Evolutionary conservation across 2,329 filamentous ascomycete species (phyloP).

Genomic region (Fusarium haematococcum): DNA sequence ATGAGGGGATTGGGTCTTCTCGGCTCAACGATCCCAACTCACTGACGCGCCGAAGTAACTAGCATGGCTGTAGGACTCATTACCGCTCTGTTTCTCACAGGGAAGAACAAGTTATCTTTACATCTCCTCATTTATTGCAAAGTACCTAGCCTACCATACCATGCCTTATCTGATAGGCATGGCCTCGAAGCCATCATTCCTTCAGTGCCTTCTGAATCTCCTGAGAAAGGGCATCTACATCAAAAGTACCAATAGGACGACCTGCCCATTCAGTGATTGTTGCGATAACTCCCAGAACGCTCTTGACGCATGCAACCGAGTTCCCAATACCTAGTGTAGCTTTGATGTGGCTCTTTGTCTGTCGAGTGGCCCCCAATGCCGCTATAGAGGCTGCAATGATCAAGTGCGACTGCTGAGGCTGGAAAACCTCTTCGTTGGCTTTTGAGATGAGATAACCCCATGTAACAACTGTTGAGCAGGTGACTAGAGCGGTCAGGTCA

Average conservation of each 20-base stretch:
- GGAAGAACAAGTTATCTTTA: conserved; percentile 62
- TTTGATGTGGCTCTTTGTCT: conserved; percentile 27
- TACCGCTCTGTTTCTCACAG: conserved; percentile 57
- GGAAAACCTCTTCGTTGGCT: conserved; percentile 21
- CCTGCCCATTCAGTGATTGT: conserved; percentile 20
- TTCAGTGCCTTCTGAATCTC: conserved; percentile 8
- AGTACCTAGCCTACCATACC: background rate
- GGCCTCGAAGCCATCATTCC: conserved; percentile 54
- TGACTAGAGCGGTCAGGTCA: conserved; percentile 11
- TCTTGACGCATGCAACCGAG: conserved; percentile 13
- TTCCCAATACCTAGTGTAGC: conserved; percentile 22
- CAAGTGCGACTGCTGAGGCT: conserved; percentile 18
- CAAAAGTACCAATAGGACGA: conserved; percentile 14
- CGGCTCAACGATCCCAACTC: conserved; percentile 79
- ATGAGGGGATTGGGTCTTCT: conserved; percentile 91
- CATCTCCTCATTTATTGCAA: background rate
- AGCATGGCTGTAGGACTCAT: conserved; percentile 90
- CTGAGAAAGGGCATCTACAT: conserved; percentile 15
- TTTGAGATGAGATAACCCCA: conserved; percentile 29
- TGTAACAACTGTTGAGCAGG: conserved; percentile 26
- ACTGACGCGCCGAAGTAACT: conserved; percentile 77
- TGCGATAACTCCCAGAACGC: background rate
- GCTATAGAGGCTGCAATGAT: conserved; percentile 23
- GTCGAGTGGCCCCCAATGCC: conserved; percentile 17
- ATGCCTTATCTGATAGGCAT: too few relatives aligned